Evolutionary conservation across 306 rosid genomes (phyloP).

Genomic region (Dryas drummondii): DNA sequence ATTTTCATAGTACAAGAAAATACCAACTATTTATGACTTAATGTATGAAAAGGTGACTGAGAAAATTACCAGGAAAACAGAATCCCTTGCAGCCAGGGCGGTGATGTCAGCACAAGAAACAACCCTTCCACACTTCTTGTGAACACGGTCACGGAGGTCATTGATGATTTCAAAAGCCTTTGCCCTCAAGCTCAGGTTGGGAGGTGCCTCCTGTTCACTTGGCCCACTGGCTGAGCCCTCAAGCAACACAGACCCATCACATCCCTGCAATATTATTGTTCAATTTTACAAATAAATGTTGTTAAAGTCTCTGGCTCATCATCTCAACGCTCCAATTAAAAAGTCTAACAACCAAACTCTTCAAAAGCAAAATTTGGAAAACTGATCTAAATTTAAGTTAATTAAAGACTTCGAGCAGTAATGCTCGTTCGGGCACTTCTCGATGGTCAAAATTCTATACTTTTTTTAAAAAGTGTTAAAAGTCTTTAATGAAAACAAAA

Average conservation of each 20-base stretch:
- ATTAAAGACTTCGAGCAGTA: no score
- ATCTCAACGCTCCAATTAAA: no score
- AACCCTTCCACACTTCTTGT: slow-evolving; percentile 48
- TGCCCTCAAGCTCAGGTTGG: slow-evolving; percentile 48
- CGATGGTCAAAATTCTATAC: no score
- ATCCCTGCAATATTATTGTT: slow-evolving; percentile 45
- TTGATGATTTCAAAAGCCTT: slow-evolving; percentile 53
- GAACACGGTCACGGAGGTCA: slow-evolving; percentile 38
- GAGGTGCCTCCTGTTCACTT: slow-evolving; percentile 57
- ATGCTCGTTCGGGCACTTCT: no score
- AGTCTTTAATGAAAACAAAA: no score
- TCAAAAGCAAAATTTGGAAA: no score
- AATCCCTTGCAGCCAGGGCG: slow-evolving; percentile 64
- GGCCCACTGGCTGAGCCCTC: slow-evolving; percentile 68
- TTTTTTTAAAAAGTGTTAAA: no score
- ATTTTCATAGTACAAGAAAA: no score
- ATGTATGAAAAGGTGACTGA: no score
- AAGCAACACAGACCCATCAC: slow-evolving; percentile 63
- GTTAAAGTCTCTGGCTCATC: neutral
- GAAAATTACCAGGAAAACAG: slow-evolving; percentile 46
- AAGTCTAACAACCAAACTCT: neutral
- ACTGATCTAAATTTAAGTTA: no score
- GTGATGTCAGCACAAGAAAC: slow-evolving; percentile 68
- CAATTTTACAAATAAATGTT: no score
- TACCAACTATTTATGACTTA: no score